These are phyloP conservation scores for Rubroboletus pulcherrimus DNA, from an alignment of 768 basidiomycete species.

Conservation along the genomic window DNA sequence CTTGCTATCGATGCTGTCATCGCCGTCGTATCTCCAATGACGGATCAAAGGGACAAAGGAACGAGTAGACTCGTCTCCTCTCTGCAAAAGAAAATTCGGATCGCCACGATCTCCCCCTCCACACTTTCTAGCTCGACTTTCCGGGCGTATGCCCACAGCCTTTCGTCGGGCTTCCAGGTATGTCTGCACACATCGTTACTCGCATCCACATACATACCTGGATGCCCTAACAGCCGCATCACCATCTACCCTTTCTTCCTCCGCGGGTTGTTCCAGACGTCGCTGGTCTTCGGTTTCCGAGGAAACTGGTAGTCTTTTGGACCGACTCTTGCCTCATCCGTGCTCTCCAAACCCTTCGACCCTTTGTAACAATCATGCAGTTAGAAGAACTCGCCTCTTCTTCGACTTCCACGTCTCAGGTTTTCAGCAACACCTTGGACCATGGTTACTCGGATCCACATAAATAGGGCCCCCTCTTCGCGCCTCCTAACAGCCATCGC, in stretches of 20 bases:
- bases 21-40: neutral
- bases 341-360: neutral
- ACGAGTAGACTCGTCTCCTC: neutral
- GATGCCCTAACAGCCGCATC: no score
- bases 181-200: no score
- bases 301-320: neutral
- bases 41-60: neutral
- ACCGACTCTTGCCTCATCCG: neutral
- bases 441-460: neutral
- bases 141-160: neutral
- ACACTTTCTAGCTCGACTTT: neutral
- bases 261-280: neutral
- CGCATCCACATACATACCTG: neutral
- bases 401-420: neutral
- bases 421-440: conserved; percentile 7
- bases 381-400: neutral
- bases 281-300: neutral
- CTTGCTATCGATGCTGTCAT: neutral
- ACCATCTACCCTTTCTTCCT: neutral
- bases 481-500: no score
- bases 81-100: neutral
- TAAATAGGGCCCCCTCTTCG: neutral
- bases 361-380: conserved; percentile 7
- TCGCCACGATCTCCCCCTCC: neutral
- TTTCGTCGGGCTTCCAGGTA: no score